These are phyloP conservation scores for Lathyrus oleraceus DNA, from an alignment of 306 rosid species.

Conservation along the genomic window DNA sequence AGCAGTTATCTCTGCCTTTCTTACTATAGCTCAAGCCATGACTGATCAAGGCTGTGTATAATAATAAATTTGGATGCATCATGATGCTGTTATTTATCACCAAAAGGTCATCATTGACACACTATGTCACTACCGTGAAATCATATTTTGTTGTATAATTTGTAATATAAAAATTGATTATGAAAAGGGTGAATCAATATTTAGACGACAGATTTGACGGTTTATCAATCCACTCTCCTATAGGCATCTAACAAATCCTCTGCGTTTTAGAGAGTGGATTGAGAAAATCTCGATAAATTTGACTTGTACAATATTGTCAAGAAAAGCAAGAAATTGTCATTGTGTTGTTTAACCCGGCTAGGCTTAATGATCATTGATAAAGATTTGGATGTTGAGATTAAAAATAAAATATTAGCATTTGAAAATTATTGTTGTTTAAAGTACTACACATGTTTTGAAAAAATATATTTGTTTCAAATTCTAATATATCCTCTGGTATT, in stretches of 20 bases:
- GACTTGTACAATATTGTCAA: conserved; percentile 39
- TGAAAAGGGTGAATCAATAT: conserved; percentile 18
- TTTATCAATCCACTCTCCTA: no score
- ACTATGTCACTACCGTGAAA: conserved; percentile 23
- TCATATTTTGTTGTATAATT: conserved; percentile 51
- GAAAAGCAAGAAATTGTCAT: conserved; percentile 29
- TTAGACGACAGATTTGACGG: conserved; percentile 30
- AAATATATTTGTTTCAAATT: no score
- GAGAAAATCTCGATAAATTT: conserved; percentile 19
- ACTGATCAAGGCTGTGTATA: conserved; percentile 95
- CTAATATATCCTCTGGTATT: no score
- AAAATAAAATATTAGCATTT: conserved; percentile 44
- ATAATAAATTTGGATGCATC: conserved; percentile 36
- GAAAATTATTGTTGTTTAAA: neutral
- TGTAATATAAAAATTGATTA: conserved; percentile 43
- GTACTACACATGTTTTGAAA: no score
- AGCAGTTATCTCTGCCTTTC: conserved; percentile 86
- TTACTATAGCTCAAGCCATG: conserved; percentile 96
- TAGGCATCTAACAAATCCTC: no score
- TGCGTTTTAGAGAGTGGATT: no score
- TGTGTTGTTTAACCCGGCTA: conserved; percentile 35
- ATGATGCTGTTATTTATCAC: conserved; percentile 30
- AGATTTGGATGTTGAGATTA: conserved; percentile 40
- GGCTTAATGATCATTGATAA: conserved; percentile 33
- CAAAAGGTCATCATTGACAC: conserved; percentile 21